These are phyloP conservation scores for Metarhizium brunneum DNA, from an alignment of 2,329 filamentous ascomycete genomes.

Conservation along the genomic window DNA sequence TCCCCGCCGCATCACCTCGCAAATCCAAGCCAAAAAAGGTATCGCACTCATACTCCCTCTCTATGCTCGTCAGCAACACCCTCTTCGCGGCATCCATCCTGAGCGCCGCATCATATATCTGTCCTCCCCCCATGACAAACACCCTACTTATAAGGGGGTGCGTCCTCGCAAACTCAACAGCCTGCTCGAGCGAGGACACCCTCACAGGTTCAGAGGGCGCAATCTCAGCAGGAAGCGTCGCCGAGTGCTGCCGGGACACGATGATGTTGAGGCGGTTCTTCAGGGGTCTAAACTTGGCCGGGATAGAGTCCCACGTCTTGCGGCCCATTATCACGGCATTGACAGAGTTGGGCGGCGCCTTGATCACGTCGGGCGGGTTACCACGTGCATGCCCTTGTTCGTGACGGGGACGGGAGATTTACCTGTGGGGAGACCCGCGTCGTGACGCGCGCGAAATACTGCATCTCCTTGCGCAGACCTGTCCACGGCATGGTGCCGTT, in stretches of 20 bases:
- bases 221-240: not conserved
- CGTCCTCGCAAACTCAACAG: conserved; percentile 36
- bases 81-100: conserved; percentile 44
- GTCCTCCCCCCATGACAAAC: conserved; percentile 84
- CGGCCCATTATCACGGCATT: conserved; percentile 95
- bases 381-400: too few species aligned
- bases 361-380: not conserved
- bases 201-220: conserved; percentile 39
- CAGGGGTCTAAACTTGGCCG: conserved; percentile 67
- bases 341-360: conserved; percentile 25
- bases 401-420: not conserved
- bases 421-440: conserved; percentile 48
- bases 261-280: conserved; percentile 75
- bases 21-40: conserved; percentile 60
- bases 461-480: conserved; percentile 82
- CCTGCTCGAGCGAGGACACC: conserved; percentile 48
- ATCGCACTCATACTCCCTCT: conserved; percentile 65
- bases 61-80: conserved; percentile 62
- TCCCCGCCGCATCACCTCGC: conserved; percentile 21
- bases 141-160: conserved; percentile 43
- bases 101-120: conserved; percentile 72
- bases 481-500: conserved; percentile 80
- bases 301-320: conserved; percentile 93
- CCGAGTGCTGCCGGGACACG: conserved; percentile 48
- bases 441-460: conserved; percentile 87